These are phyloP conservation scores for Cryptococcus sp. DNA, from an alignment of 1,284 basidiomycete species.

Conservation along the genomic window DNA sequence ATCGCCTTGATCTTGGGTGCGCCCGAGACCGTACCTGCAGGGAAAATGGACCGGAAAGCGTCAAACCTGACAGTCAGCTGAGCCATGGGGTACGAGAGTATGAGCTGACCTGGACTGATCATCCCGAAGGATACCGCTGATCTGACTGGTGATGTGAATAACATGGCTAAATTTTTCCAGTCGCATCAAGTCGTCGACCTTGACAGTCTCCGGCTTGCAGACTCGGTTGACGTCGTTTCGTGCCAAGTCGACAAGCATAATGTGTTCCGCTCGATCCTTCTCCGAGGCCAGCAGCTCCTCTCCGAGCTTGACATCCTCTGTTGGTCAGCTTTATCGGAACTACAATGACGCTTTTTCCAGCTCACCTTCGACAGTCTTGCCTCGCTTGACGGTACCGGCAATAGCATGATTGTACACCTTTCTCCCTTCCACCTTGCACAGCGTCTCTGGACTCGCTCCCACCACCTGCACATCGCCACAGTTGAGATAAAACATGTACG, in stretches of 20 bases:
- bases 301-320: slow-evolving; percentile 82
- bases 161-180: slow-evolving; percentile 97
- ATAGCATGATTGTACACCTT: slow-evolving; percentile 98
- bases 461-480: slow-evolving; percentile 89
- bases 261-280: slow-evolving; percentile 96
- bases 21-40: slow-evolving; percentile 97
- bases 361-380: slow-evolving; percentile 74
- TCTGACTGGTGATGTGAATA: slow-evolving; percentile 93
- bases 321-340: no score
- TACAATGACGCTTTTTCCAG: not conserved
- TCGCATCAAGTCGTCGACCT: slow-evolving; percentile 91
- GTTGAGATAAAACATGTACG: slow-evolving; percentile 99
- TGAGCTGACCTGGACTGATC: slow-evolving; percentile 67
- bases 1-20: slow-evolving; percentile 99
- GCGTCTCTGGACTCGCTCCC: slow-evolving; percentile 93
- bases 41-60: slow-evolving; percentile 98
- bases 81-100: not conserved
- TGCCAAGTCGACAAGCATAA: slow-evolving; percentile 98
- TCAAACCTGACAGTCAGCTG: slow-evolving; percentile 64
- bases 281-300: slow-evolving; percentile 70
- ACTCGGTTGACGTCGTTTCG: slow-evolving; percentile 99
- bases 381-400: slow-evolving; percentile 87
- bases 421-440: slow-evolving; percentile 90
- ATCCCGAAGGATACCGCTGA: slow-evolving; percentile 78
- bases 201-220: slow-evolving; percentile 89